Conservation (phyloP, 257 asterid genomes). For the Primulina eburnea region DNA sequence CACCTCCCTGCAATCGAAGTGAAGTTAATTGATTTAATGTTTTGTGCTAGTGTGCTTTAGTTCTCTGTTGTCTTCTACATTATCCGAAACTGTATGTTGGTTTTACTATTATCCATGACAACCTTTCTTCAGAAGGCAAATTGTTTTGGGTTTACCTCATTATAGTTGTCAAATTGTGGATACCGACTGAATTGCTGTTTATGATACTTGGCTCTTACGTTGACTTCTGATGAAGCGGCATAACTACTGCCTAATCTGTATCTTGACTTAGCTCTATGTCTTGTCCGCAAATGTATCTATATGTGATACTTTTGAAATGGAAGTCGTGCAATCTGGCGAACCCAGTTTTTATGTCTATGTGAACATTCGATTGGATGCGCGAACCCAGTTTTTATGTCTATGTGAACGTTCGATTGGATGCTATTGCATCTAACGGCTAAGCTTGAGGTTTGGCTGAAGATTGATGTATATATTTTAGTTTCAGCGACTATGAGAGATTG, state of each 20-base stretch:
- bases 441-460: too few relatives aligned
- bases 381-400: too few relatives aligned
- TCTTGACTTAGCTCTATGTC: neutral
- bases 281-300: neutral
- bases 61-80: neutral
- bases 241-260: neutral
- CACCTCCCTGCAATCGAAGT: conserved; percentile 1
- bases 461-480: too few relatives aligned
- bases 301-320: too few relatives aligned
- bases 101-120: neutral
- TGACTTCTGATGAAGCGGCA: neutral
- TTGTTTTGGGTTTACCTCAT: neutral
- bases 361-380: neutral
- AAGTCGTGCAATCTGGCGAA: neutral
- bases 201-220: neutral
- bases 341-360: neutral
- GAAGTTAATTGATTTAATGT: conserved; percentile 12
- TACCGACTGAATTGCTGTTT: neutral
- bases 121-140: neutral
- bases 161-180: neutral
- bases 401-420: neutral
- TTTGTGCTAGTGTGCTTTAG: conserved; percentile 10
- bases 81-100: neutral
- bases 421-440: neutral
- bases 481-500: too few relatives aligned